These are phyloP conservation scores for Thalassia testudinum DNA, from an alignment of 116 monocot genomes.

Conservation along the genomic window DNA sequence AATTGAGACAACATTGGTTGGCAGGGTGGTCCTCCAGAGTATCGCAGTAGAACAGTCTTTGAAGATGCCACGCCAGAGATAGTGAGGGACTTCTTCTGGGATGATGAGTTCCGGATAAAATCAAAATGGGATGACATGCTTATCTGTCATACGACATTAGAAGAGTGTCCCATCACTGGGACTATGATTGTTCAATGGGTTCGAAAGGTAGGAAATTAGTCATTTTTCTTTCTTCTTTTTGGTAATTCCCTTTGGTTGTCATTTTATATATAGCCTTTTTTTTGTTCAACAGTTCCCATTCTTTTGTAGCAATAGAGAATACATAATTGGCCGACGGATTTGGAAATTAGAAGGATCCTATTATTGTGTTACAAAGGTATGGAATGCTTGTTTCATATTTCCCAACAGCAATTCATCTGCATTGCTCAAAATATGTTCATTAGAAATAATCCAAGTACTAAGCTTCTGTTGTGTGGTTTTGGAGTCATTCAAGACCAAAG, in stretches of 20 bases:
- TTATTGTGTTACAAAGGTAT: constrained; percentile 97
- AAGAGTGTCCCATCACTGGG: constrained; percentile 60
- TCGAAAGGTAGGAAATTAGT: constrained; percentile 46
- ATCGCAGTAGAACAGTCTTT: constrained; percentile 74
- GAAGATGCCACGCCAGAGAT: constrained; percentile 64
- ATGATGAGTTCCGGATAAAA: constrained; percentile 65
- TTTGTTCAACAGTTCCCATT: constrained; percentile 65
- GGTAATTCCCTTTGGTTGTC: no score
- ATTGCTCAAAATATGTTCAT: no score
- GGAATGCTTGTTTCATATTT: no score
- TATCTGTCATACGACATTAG: constrained; percentile 47
- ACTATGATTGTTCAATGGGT: constrained; percentile 83
- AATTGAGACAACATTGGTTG: no score
- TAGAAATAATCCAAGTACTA: no score
- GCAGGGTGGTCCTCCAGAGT: constrained; percentile 71
- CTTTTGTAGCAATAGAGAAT: constrained; percentile 95
- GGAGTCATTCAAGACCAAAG: no score
- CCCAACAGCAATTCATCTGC: no score
- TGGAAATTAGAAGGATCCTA: constrained; percentile 58
- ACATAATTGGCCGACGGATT: constrained; percentile 82
- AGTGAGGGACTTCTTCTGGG: constrained; percentile 95
- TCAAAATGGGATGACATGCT: constrained; percentile 98
- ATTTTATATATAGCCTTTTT: background rate
- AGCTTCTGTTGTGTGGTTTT: no score
- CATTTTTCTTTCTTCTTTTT: no score